Base-by-base conservation (phyloP, 202 grass and related monocot genomes). In the Brachypodium distachyon region DNA sequence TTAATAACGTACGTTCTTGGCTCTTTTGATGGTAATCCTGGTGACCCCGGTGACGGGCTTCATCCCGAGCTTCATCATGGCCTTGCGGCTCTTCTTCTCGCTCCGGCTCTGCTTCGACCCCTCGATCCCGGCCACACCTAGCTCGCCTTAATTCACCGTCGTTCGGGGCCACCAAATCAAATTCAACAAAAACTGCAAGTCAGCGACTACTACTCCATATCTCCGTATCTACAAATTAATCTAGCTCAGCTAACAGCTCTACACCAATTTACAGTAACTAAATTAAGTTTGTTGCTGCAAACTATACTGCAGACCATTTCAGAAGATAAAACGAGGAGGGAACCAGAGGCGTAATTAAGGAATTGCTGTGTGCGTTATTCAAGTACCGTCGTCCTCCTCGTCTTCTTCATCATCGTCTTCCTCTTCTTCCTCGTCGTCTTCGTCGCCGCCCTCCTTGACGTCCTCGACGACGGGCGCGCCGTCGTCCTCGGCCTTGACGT, bases 11-110 rank as follows among this genome's bases (percentile, higher is more conserved):
- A 96, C 89, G 69, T 96, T 96, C 83, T 96, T 96, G 56, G 89
- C 81, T 68, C 87, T 77, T n/a, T 90, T 92, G 33, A 96, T 90
- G 48, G 89, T 92, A 62, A 96, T 88, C 59, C 93, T 87, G 70
- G 42, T 96, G 50, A 96, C 93, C 8, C 89, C 93, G 1, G 89
- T 88, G 71, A 92, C 78, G 31, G 87, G 82, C 62, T 96, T 96
- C 93, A 96, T 96, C 29, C 93, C 93, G 38, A 96, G 93, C 84
- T 96, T 96, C 81, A 92, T 83, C 93, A 92, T 96, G 74, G 87
- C 93, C 87, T 96, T 96, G 66, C 93, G 89, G 84, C 93, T 92
- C 78, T 96, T 96, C 70, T 96, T 96, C 84, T 92, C 89, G 47
- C 93, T 96, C 74, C 93, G 73, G 72, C 93, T 96, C 73, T 92